Evolutionary conservation across 352 stramenopile species (phyloP).

Genomic region (Phytopythium cucurbitacearum): DNA sequence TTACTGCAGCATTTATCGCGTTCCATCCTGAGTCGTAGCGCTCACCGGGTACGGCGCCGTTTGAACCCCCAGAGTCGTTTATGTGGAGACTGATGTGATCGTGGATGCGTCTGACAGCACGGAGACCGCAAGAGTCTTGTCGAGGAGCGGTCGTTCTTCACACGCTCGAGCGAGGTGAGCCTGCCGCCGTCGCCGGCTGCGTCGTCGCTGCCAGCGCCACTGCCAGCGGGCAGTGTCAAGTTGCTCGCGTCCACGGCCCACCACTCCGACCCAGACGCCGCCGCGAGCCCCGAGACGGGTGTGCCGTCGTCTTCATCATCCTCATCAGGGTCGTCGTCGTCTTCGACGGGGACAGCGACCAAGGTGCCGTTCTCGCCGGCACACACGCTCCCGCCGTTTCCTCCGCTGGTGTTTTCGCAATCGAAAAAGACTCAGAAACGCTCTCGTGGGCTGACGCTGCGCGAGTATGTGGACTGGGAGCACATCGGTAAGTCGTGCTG

Average conservation of each 20-base stretch:
- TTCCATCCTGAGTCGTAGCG: conserved; percentile 48
- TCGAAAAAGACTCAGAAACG: conserved; percentile 25
- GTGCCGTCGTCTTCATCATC: conserved; percentile 8
- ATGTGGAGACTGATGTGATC: neutral
- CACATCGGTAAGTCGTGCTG: conserved; percentile 6
- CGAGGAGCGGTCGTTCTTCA: conserved; percentile 8
- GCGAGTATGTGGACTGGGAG: conserved; percentile 51
- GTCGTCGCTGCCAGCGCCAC: neutral
- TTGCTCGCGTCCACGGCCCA: neutral
- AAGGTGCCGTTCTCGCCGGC: conserved; percentile 13
- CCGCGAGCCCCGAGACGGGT: conserved; percentile 18
- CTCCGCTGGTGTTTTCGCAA: conserved; percentile 49
- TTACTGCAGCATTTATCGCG: conserved; percentile 65
- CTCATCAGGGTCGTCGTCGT: conserved; percentile 5
- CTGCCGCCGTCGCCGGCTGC: conserved; percentile 2
- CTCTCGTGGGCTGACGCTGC: conserved; percentile 39
- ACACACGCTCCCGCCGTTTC: conserved; percentile 44
- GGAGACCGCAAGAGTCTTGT: conserved; percentile 6
- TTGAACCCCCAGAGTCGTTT: neutral
- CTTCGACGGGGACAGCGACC: conserved; percentile 7
- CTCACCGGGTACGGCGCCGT: conserved; percentile 39
- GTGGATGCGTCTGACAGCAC: neutral
- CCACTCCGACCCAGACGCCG: conserved; percentile 18
- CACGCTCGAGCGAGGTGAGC: neutral
- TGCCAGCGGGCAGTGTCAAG: neutral